These are phyloP conservation scores for Globisporangium middletonii DNA, from an alignment of 352 stramenopile species.

Conservation along the genomic window DNA sequence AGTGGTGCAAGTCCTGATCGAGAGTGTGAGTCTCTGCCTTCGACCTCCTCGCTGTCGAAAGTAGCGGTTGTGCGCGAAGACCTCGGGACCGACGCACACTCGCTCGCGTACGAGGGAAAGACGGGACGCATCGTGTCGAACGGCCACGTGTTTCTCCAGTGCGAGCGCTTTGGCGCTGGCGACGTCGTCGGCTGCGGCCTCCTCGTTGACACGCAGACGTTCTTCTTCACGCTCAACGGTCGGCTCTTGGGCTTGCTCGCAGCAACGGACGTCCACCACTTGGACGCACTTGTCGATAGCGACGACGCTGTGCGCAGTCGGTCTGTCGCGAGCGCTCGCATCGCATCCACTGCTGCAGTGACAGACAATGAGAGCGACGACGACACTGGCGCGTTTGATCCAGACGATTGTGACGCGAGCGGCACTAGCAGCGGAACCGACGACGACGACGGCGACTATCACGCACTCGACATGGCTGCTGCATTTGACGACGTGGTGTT, in stretches of 20 bases:
- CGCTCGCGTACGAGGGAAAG: conserved; percentile 50
- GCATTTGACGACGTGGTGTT: conserved; percentile 22
- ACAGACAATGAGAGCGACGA: conserved; percentile 1
- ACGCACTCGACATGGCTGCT: neutral
- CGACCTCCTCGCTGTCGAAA: neutral
- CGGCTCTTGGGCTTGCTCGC: conserved; percentile 37
- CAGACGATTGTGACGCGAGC: conserved; percentile 8
- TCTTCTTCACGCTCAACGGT: conserved; percentile 72
- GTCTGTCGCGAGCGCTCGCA: neutral
- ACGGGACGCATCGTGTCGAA: conserved; percentile 47
- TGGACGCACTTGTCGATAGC: conserved; percentile 29
- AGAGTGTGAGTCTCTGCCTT: neutral
- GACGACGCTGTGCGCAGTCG: neutral
- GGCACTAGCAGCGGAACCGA: neutral
- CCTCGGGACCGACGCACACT: conserved; percentile 29
- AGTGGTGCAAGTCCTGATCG: too few relatives aligned
- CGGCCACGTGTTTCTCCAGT: conserved; percentile 38
- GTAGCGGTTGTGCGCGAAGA: conserved; percentile 10
- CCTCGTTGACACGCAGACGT: conserved; percentile 50
- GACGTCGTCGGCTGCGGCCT: conserved; percentile 60
- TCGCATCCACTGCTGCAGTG: neutral
- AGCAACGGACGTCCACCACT: conserved; percentile 40
- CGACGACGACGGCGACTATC: neutral
- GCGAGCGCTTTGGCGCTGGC: conserved; percentile 38
- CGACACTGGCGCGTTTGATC: neutral